phyloP scores from a whole-genome alignment of 169 alveolate species.

The Cyclospora cayetanensis region DNA sequence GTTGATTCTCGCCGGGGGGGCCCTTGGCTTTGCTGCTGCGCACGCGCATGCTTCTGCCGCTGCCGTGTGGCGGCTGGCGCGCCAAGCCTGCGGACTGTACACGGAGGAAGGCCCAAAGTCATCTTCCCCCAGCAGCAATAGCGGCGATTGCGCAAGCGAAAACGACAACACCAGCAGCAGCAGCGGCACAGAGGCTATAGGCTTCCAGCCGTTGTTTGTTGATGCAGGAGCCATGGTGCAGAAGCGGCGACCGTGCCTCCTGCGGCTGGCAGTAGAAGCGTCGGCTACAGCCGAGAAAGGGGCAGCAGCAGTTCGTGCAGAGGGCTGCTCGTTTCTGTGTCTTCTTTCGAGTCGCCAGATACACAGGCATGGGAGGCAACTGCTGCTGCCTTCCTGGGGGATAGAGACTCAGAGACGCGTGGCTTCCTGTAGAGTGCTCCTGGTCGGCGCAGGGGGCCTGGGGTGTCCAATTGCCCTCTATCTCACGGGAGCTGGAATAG shows the following conservation, averaged over 20 bases:
- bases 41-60: conserved; percentile 17
- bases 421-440: conserved; percentile 88
- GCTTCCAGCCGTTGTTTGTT: background rate
- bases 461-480: conserved; percentile 96
- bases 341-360: conserved; percentile 13
- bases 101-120: background rate
- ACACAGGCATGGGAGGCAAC: conserved; percentile 80
- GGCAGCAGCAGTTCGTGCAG: background rate
- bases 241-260: background rate
- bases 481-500: conserved; percentile 97
- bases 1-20: background rate
- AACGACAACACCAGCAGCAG: conserved; percentile 43
- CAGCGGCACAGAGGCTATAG: conserved; percentile 26
- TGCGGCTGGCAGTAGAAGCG: background rate
- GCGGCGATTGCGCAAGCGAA: background rate
- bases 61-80: conserved; percentile 1
- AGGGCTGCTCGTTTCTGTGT: background rate
- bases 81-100: background rate
- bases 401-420: conserved; percentile 83
- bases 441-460: conserved; percentile 99
- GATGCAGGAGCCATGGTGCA: conserved; percentile 27
- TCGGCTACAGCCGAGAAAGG: conserved; percentile 14
- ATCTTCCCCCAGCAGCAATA: background rate
- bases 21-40: conserved; percentile 3
- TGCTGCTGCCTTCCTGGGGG: conserved; percentile 85